Evolutionary conservation across 345 rosid species (phyloP).

Genomic region (Salix koriyanagi): DNA sequence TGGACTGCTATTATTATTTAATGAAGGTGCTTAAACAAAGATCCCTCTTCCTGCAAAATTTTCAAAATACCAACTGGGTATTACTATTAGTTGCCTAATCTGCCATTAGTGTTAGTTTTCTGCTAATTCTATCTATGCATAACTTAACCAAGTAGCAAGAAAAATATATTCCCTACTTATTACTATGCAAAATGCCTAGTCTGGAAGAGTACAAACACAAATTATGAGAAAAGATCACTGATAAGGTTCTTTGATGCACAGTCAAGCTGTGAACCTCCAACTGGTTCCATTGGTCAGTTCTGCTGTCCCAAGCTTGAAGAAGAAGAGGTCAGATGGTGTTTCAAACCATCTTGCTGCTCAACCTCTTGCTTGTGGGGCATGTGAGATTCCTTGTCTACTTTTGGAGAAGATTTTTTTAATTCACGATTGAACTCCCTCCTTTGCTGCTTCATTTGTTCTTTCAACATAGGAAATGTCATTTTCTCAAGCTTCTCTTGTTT

Average conservation of each 20-base stretch:
- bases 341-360: not conserved
- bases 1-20: not conserved
- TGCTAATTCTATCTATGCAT: not conserved
- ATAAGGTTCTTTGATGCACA: not conserved
- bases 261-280: not conserved
- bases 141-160: not conserved
- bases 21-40: not conserved
- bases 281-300: not conserved
- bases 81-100: not conserved
- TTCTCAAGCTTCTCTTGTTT: not conserved
- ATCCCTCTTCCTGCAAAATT: not conserved
- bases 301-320: not conserved
- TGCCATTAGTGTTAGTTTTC: not conserved
- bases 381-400: not conserved
- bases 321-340: not conserved
- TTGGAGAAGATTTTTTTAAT: not conserved
- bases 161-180: not conserved
- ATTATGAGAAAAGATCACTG: not conserved
- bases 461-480: not conserved
- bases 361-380: not conserved
- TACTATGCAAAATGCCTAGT: not conserved
- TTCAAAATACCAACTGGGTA: not conserved
- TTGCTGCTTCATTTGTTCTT: not conserved
- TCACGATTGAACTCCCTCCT: not conserved
- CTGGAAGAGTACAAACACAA: not conserved